Conservation (phyloP, 2,329 filamentous ascomycete species). For the Hypoxylon sp. region DNA sequence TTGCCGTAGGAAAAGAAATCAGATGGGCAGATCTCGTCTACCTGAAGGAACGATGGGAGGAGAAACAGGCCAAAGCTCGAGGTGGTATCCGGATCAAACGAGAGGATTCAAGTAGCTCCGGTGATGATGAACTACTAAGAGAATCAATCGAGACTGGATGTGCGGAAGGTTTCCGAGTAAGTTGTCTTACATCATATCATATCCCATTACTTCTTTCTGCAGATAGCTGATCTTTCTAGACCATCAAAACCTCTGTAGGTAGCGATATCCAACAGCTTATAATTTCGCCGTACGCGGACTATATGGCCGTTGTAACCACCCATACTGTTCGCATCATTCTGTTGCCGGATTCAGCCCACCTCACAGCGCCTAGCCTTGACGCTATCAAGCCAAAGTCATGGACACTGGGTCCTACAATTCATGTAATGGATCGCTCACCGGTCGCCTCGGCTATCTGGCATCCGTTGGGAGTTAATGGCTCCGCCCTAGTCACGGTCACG, state of each 20-base stretch:
- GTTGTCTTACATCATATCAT: conserved; percentile 43
- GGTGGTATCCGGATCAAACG: conserved; percentile 62
- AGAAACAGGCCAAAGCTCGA: conserved; percentile 57
- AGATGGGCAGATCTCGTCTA: conserved; percentile 89
- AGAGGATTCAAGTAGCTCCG: conserved; percentile 61
- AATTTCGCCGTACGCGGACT: conserved; percentile 85
- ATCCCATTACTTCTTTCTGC: background rate
- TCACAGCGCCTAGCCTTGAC: conserved; percentile 76
- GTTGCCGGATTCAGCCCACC: conserved; percentile 84
- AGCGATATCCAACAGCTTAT: conserved; percentile 88
- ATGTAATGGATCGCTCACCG: conserved; percentile 87
- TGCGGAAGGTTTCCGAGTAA: conserved; percentile 65
- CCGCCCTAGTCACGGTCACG: conserved; percentile 89
- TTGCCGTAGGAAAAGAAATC: conserved; percentile 89
- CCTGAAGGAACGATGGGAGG: conserved; percentile 76
- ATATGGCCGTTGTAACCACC: conserved; percentile 86
- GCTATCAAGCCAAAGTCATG: conserved; percentile 87
- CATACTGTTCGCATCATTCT: conserved; percentile 91
- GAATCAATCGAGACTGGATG: conserved; percentile 51
- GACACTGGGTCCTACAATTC: conserved; percentile 91
- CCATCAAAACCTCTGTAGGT: conserved; percentile 82
- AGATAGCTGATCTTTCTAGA: conserved; percentile 61
- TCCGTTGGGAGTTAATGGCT: conserved; percentile 85
- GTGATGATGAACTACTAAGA: conserved; percentile 53
- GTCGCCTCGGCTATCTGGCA: conserved; percentile 92